A percentile compares a stretch with the other conserved stretches of the same genome.
phyloP scores from a whole-genome alignment of 1,284 basidiomycete genomes.

The Cerrena zonata region DNA sequence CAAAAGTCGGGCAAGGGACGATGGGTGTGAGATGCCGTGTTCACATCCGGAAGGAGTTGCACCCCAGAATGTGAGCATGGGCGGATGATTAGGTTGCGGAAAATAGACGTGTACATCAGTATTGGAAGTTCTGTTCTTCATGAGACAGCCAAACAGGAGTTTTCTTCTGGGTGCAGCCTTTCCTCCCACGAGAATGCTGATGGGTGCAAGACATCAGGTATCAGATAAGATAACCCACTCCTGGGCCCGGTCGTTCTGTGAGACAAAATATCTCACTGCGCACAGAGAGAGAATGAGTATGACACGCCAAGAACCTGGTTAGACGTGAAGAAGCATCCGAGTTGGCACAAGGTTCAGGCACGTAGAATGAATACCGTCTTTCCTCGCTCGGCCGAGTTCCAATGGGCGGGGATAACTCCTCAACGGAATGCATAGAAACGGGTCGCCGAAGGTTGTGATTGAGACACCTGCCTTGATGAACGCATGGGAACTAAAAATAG shows the following conservation, averaged over 20 bases:
- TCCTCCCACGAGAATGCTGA: conserved; percentile 1
- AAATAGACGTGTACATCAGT: neutral
- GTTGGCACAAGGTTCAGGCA: too few species aligned
- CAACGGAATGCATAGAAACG: too few species aligned
- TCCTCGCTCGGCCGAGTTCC: too few species aligned
- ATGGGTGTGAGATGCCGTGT: neutral
- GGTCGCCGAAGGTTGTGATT: too few species aligned
- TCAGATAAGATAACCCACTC: conserved; percentile 1
- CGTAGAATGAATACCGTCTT: too few species aligned
- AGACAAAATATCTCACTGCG: too few species aligned
- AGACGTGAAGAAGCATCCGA: neutral
- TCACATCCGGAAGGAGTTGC: neutral
- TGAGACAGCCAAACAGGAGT: neutral
- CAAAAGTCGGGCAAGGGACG: too few species aligned
- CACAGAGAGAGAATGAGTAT: neutral
- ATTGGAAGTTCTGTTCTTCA: neutral
- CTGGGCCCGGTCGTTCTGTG: neutral
- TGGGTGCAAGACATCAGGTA: neutral
- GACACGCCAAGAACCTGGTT: neutral
- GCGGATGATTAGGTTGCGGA: neutral
- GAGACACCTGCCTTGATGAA: too few species aligned
- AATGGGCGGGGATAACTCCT: too few species aligned
- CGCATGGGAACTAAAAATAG: too few species aligned
- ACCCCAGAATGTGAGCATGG: neutral
- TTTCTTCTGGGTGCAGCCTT: neutral